Base-by-base conservation (phyloP, 805 yeast genomes). In the Cyberlindnera galapagoensis region DNA sequence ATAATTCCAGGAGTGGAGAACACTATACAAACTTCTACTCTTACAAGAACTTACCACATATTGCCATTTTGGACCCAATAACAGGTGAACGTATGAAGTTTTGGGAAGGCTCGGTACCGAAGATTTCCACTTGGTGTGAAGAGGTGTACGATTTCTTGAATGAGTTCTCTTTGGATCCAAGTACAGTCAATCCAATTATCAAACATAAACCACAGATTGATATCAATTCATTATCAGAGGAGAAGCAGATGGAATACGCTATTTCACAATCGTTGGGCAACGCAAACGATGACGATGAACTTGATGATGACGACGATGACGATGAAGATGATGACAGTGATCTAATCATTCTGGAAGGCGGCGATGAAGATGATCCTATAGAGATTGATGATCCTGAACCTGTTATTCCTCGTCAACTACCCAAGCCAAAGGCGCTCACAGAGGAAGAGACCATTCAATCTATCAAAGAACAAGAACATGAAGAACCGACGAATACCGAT, bases 41-140 rank as follows among this genome's bases (percentile, higher is more conserved):
- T 4, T 68, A 83, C 28, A 59, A 65, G 2, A 71, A 69, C 16
- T 80, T 62, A 52, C 99, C 99, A 2, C 97, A 92, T 54, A 77
- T 92, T 25, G 83, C 96, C 1, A 83, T 92, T 24, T 54, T 92
- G 30, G 99, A 92, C 51, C 97, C 98, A 3, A 75, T 88, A 54
- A 92, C 98, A 0, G 97, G 97, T 15, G 99, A 92, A 57, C 68
- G 94, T 38, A 71, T 86, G 35, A 70, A 71, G 44, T 67, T 66
- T 33, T 92, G 97, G 95, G 61, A 66, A n/a, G 73, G 71, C 1
- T n/a, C n/a, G n/a, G 78, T 75, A 1, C 94, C 94, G 0, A 60
- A 61, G 13, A 63, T 69, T 1, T 66, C 68, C 4, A 63, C 58
- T 13, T 88, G 88, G 75, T 54, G 79, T 7, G 67, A 69, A 24